A percentile compares a stretch with the other conserved stretches of the same genome.
These are phyloP conservation scores for Articulospora tetracladia DNA, from an alignment of 495 filamentous ascomycete genomes.

Conservation along the genomic window DNA sequence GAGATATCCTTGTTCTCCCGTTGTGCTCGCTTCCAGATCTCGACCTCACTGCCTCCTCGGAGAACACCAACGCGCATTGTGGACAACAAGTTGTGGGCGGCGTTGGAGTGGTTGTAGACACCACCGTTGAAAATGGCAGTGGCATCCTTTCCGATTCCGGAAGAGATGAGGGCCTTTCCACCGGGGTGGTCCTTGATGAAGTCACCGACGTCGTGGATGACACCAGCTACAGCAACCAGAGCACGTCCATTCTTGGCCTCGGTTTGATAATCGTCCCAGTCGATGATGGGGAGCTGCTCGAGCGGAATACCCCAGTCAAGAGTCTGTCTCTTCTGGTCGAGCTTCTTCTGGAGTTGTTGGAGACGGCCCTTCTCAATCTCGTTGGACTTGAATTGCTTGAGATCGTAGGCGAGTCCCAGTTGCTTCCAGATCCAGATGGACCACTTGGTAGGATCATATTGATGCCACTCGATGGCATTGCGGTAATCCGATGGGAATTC, in stretches of 20 bases:
- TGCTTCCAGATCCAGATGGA: conserved; percentile 92
- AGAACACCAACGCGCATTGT: conserved; percentile 97
- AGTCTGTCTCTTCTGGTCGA: conserved; percentile 88
- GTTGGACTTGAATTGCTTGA: conserved; percentile 97
- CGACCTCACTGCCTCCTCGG: conserved; percentile 93
- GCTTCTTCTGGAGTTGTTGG: conserved; percentile 98
- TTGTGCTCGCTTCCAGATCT: conserved; percentile 97
- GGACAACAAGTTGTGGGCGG: conserved; percentile 92
- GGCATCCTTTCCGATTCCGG: conserved; percentile 93
- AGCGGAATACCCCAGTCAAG: conserved; percentile 96
- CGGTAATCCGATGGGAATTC: conserved; percentile 99
- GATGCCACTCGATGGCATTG: conserved; percentile 96
- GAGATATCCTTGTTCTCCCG: conserved; percentile 83
- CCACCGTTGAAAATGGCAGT: conserved; percentile 99
- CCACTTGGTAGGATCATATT: conserved; percentile 99
- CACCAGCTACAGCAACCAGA: conserved; percentile 85
- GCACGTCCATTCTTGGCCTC: conserved; percentile 85
- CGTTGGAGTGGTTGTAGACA: conserved; percentile 97
- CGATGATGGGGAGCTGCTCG: conserved; percentile 90
- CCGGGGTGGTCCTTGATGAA: conserved; percentile 98
- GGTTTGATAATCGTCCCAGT: conserved; percentile 92
- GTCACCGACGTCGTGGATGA: conserved; percentile 90
- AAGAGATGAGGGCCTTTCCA: conserved; percentile 91
- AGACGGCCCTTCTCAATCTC: conserved; percentile 99
- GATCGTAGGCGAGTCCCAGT: conserved; percentile 86